Evolutionary conservation across 768 basidiomycete genomes (phyloP).

Genomic region (Rhodotorula graminis): DNA sequence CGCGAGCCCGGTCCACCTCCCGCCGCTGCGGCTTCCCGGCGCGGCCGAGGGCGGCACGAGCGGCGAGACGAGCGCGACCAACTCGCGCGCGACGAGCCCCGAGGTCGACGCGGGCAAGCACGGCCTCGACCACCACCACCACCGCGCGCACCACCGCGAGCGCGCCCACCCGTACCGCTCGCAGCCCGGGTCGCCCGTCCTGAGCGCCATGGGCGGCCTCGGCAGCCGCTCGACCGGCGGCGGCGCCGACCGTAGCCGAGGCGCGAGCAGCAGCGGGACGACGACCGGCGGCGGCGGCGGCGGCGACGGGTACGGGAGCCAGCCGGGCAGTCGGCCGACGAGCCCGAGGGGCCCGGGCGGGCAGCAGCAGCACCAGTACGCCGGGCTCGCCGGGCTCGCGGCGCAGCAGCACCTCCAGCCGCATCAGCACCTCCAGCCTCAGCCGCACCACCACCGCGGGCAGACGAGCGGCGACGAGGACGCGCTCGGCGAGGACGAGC

Average conservation of each 20-base stretch:
- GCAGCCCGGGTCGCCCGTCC: constrained; percentile 26
- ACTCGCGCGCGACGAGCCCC: not conserved
- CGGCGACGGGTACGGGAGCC: not conserved
- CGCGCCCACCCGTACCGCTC: constrained; percentile 32
- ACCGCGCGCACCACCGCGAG: constrained; percentile 12
- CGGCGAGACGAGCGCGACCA: not conserved
- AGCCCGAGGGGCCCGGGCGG: not conserved
- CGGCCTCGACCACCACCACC: constrained; percentile 8
- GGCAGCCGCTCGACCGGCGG: too few species aligned
- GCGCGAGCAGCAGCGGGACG: not conserved
- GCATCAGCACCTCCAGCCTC: too few species aligned
- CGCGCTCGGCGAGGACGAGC: constrained; percentile 1
- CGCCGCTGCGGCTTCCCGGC: constrained; percentile 21
- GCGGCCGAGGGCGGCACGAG: constrained; percentile 1
- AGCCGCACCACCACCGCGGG: too few species aligned
- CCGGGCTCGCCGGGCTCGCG: not conserved
- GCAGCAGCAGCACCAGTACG: not conserved
- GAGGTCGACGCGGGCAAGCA: constrained; percentile 11
- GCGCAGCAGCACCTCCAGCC: too few species aligned
- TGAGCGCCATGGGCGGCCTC: not conserved
- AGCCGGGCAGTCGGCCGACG: constrained; percentile 3
- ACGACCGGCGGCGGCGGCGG: not conserved
- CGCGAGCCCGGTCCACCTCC: constrained; percentile 22
- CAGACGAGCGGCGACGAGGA: not conserved
- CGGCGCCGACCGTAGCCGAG: too few species aligned